Evolutionary conservation across 352 stramenopile species (phyloP).

Genomic region (Phytophthora pini): DNA sequence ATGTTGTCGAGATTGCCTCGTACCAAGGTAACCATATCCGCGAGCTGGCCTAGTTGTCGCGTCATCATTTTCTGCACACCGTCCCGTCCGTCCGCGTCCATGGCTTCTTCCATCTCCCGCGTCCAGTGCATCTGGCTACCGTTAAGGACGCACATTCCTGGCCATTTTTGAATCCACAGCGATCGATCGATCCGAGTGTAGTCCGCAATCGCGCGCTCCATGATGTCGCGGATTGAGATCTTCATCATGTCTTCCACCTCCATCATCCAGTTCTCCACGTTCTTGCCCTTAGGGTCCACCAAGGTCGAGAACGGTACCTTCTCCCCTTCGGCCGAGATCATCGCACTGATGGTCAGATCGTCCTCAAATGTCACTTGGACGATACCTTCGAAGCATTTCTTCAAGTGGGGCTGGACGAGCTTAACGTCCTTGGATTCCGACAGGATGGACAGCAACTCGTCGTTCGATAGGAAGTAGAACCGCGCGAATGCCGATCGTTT

Average conservation of each 20-base stretch:
- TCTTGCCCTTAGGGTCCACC: slow-evolving; percentile 92
- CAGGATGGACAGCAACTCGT: slow-evolving; percentile 93
- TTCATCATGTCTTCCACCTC: slow-evolving; percentile 96
- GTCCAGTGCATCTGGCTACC: slow-evolving; percentile 96
- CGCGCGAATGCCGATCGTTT: slow-evolving; percentile 92
- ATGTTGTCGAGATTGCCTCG: slow-evolving; percentile 89
- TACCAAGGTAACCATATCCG: slow-evolving; percentile 94
- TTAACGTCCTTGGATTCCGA: slow-evolving; percentile 95
- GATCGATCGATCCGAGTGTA: slow-evolving; percentile 87
- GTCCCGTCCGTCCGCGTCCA: slow-evolving; percentile 77
- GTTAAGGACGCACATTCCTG: slow-evolving; percentile 91
- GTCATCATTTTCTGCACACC: slow-evolving; percentile 85
- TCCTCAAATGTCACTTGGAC: slow-evolving; percentile 90
- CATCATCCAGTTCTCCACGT: slow-evolving; percentile 95
- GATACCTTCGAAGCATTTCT: slow-evolving; percentile 96
- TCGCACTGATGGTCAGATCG: slow-evolving; percentile 91
- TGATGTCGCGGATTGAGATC: slow-evolving; percentile 88
- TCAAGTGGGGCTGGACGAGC: slow-evolving; percentile 93
- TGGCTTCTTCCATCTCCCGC: slow-evolving; percentile 87
- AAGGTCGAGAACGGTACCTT: slow-evolving; percentile 80
- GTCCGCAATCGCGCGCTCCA: slow-evolving; percentile 87
- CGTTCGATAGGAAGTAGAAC: slow-evolving; percentile 96
- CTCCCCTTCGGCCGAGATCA: slow-evolving; percentile 94
- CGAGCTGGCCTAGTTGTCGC: slow-evolving; percentile 88
- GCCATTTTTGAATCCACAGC: slow-evolving; percentile 95